Base-by-base conservation (phyloP, 805 yeast species). In the Komagataella ulmi region DNA sequence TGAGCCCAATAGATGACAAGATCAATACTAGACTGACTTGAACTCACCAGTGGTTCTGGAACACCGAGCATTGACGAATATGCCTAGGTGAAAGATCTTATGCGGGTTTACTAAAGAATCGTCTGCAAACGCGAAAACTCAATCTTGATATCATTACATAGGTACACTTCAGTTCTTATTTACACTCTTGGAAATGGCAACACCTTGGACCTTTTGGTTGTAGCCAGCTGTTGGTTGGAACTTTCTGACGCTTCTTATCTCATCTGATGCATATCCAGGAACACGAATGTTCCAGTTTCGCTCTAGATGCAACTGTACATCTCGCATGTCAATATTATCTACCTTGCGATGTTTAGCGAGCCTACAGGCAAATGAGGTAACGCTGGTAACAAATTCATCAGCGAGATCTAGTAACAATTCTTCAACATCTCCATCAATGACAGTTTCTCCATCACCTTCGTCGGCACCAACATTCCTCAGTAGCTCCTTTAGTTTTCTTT, bases 351-450 rank as follows among this genome's bases (percentile, higher is more conserved):
- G 97, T 64, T 93, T 93, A 19, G 99, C 98, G 57, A 93, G 73
- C 51, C 95, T 78, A 63, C 98, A 91, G 0, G 98, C 96, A 70
- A 93, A 93, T 2, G 88, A 74, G 0, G 97, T 89, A 2, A 95
- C 96, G 49, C 87, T 83, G 6, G 85, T 78, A 14, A 93, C 93
- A 62, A 93, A 93, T 62, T 93, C 98, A 66, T 93, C 99, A 0
- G 99, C 97, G 49, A 93, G 70, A 65, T 93, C 99, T 47, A 93
- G 72, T 43, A 93, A 69, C 45, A 93, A 69, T 58, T 91, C 98
- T 65, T 90, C 97, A 17, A 88, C 96, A 66, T 93, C 97, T 24
- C 97, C 98, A 65, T 91, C 99, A 53, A 93, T 85, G 3, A 77
- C 76, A 5, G 95, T 82, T 59, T 89, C 95, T 17, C 91, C 85